Evolutionary conservation across 2,329 filamentous ascomycete species (phyloP), one percentile per base, ranked within the genome.

Genomic region (Fusarium poae): DNA sequence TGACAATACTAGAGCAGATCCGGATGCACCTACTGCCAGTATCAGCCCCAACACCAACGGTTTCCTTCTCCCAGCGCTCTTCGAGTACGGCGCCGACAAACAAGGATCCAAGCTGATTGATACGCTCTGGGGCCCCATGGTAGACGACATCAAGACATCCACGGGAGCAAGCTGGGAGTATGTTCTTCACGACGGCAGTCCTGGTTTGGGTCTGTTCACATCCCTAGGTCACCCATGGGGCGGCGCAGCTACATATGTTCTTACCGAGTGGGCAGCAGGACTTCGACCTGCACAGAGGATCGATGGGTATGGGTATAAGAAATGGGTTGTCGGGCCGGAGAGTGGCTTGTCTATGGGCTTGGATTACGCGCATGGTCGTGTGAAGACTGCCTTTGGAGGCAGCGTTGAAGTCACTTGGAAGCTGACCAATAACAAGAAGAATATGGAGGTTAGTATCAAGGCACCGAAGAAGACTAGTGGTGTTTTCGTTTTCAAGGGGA

Each of bases 11-110:
- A 40, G 16, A 1, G 39, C 57, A 4, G 20, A 61, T 12, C 34
- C 39, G 9, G 34, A 51, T 11, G 43, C 30, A 9, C 57, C 23
- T 1, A 46, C 57, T 3, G 48, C 54, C 3, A 61, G 57, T 15
- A 61, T 60, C 23, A 59, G 54, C 8, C 54, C 57, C 8, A 61
- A 59, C n/a, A 61, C 57, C 4, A 61, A 61, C 16, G 57, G 57
- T 0, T 40, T 61, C 2, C 43, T 61, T 2, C 57, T 59, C 5
- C 43, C 45, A 4, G 54, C 57, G 12, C 57, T 59, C 10, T 39
- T 61, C 6, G 54, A 32, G 8, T 27, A 30, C 8, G 54, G 37
- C 3, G 43, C 46, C 18, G 46, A 46, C 1, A 16, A 11, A 15
- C 30, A 18, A 13, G 57, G 54, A 4, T 13, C 54, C 5, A 43